Evolutionary conservation across 2,329 filamentous ascomycete genomes (phyloP), one percentile per base, ranked within the genome.

Genomic region (Torrubiellomyces zombiae): DNA sequence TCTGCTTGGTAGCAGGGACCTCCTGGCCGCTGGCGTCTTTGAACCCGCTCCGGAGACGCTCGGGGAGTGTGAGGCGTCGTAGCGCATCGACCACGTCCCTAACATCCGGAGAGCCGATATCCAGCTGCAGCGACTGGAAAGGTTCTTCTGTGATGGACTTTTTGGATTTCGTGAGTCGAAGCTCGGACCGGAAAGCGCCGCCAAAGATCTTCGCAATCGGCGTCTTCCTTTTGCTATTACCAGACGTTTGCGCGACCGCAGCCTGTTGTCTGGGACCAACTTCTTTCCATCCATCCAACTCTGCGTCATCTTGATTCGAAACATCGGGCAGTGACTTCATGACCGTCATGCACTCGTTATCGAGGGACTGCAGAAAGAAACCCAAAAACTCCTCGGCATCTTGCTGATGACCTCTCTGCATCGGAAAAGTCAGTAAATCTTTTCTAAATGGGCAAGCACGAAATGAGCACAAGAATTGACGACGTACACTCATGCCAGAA

Each of bases 301-400:
- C 50, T 4, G 38, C 34, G 2, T 37, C 32, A 6, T 47, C 49
- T 2, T 41, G 36, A 4, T 32, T 34, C 9, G 40, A 40, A 16
- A 42, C 34, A n/a, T 45, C 34, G 2, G 48, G 41, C 4, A 44
- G 45, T 18, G 38, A 46, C 9, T 47, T 45, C 56, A 91, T 78
- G 23, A 86, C 74, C 29, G 74, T 65, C 10, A 73, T 70, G 45
- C 85, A 94, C 49, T 98, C 89, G 35, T 95, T 85, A 39, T 94
- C 85, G 17, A 98, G 67, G 23, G 82, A 81, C 42, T 93, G 85
- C 4, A 98, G 62, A 17, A 98, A 60, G 47, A 95, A 92, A 1
- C 85, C 86, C 14, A 98, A 59, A 38, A 98, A 98, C 44, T 98
- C 89, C 45, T 98, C 83, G 1, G 89, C 89, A 54, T 98, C 89